Evolutionary conservation across 441 rosid genomes (phyloP), one percentile per base, ranked within the genome.

Genomic region (Jatropha multifida): DNA sequence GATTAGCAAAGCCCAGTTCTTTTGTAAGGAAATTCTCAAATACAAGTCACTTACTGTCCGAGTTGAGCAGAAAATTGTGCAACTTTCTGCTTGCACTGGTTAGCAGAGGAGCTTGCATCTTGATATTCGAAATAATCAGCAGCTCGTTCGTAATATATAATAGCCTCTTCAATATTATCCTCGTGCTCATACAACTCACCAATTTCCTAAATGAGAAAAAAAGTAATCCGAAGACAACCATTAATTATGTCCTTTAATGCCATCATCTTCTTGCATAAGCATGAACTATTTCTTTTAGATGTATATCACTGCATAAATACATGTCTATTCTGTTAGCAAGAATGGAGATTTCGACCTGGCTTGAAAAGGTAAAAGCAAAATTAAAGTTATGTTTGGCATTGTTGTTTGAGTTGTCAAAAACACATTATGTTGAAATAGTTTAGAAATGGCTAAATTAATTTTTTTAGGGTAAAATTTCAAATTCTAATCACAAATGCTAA

Each of bases 71-170:
- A 90, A 80, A 84, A 90, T 72, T 90, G 90, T 51, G 96, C 96
- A 76, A 94, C 96, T 85, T 92, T 94, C 77, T 85, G 96, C 84
- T 83, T 94, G 90, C 98, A 90, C 81, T 92, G 94, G 79, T 89
- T 90, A 62, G 96, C 98, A 82, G 74, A 59, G 9, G 96, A 78
- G 75, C 90, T 86, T 23, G 86, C 85, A 44, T 86, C 95, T 79
- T 94, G 92, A 83, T 87, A 89, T 80, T 88, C 89, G 78, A 86
- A 89, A 55, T 88, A 89, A 65, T 94, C 98, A 76, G 94, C 96
- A 54, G 96, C 94, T 80, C 78, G 86, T 80, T 94, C 96, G 83
- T 77, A 92, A 82, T 82, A 90, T 55, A 56, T 84, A 68, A 90
- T 84, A 78, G 97, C 89, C 77, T 86, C 85, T 71, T 90, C 90